phyloP scores from a whole-genome alignment of 495 filamentous ascomycete genomes.

The Penicillium lividum region DNA sequence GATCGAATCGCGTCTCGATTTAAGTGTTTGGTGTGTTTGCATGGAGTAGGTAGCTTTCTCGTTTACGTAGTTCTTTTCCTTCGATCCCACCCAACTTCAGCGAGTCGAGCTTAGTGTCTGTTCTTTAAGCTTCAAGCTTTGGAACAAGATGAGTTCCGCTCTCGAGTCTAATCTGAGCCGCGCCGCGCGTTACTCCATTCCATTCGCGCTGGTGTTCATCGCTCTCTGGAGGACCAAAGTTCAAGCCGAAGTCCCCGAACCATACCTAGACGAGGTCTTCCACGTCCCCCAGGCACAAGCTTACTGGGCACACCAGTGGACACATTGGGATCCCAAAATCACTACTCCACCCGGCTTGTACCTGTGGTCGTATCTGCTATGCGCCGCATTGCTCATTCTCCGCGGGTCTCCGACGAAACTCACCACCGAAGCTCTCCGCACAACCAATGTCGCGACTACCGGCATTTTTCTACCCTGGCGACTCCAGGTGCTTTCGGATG shows the following conservation, averaged over 20 bases:
- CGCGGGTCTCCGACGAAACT: constrained; percentile 44
- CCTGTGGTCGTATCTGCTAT: constrained; percentile 53
- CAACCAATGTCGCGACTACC: constrained; percentile 41
- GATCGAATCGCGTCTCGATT: constrained; percentile 17
- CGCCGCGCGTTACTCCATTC: constrained; percentile 44
- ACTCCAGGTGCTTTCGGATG: constrained; percentile 42
- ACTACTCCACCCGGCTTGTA: constrained; percentile 93
- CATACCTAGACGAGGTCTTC: constrained; percentile 94
- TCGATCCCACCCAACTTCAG: neutral
- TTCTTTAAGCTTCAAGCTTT: constrained; percentile 1
- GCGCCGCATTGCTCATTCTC: constrained; percentile 33
- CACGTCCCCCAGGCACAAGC: constrained; percentile 88
- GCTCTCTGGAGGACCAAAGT: constrained; percentile 43
- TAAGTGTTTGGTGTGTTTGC: constrained; percentile 42
- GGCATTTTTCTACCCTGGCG: constrained; percentile 45
- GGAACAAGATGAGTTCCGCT: constrained; percentile 38
- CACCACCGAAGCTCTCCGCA: constrained; percentile 38
- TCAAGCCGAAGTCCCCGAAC: constrained; percentile 61
- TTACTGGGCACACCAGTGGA: constrained; percentile 76
- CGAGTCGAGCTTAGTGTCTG: neutral
- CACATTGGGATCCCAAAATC: constrained; percentile 91
- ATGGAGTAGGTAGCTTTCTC: constrained; percentile 8
- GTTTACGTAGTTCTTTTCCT: constrained; percentile 3
- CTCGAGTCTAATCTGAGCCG: constrained; percentile 40
- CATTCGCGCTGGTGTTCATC: constrained; percentile 42